Conservation (phyloP, 805 yeast species). For the Nakazawaea wickerhamii region DNA sequence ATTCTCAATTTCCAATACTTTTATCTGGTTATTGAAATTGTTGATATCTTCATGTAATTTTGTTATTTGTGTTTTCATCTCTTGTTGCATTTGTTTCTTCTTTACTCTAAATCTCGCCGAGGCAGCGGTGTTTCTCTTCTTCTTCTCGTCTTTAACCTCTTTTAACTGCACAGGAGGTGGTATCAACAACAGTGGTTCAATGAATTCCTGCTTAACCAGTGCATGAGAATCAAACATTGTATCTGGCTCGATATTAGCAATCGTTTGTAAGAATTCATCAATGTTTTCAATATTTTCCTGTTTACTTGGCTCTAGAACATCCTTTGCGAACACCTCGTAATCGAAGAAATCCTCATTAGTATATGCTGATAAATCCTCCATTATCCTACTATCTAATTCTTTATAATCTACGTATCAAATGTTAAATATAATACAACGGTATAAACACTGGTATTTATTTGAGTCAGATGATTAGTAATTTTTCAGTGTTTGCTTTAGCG, state of each 20-base stretch:
- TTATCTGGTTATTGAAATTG: slow-evolving; percentile 39
- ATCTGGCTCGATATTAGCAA: slow-evolving; percentile 5
- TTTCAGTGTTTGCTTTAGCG: too few relatives aligned
- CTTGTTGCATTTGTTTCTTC: slow-evolving; percentile 54
- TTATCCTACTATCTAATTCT: too few relatives aligned
- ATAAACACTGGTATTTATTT: too few relatives aligned
- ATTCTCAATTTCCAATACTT: slow-evolving; percentile 58
- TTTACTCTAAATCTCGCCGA: slow-evolving; percentile 60
- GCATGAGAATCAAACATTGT: slow-evolving; percentile 3
- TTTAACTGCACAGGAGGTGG: background rate
- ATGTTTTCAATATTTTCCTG: slow-evolving; percentile 7
- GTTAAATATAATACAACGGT: background rate
- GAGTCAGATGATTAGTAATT: too few relatives aligned
- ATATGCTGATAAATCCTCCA: slow-evolving; percentile 20
- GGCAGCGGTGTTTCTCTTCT: slow-evolving; percentile 59
- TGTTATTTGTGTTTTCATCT: slow-evolving; percentile 46
- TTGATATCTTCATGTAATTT: slow-evolving; percentile 40
- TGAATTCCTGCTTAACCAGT: background rate
- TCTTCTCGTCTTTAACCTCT: slow-evolving; percentile 33
- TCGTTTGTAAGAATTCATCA: slow-evolving; percentile 6
- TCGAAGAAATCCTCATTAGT: slow-evolving; percentile 21
- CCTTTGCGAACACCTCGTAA: slow-evolving; percentile 17
- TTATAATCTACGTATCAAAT: too few relatives aligned
- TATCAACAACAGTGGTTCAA: background rate
- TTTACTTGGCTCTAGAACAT: slow-evolving; percentile 5